Percentiles rank a stretch among this genome's conserved stretches.
Conservation (phyloP, 108 stramenopile species). For the Cyclotella atomus region DNA sequence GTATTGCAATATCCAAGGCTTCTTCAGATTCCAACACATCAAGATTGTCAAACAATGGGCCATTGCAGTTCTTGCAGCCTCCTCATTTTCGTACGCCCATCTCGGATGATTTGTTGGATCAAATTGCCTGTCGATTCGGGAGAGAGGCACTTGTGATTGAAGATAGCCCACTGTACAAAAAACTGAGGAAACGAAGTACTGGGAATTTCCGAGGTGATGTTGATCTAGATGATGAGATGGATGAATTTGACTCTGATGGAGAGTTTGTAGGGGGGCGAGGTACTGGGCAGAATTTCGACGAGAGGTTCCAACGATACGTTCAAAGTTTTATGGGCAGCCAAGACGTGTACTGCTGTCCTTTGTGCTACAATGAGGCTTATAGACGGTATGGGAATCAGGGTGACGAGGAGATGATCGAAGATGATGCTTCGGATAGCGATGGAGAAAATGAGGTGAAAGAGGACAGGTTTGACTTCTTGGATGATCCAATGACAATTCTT, state of each 20-base stretch:
- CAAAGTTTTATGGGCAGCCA: slow-evolving; percentile 63
- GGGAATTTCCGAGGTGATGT: neutral
- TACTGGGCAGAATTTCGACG: slow-evolving; percentile 44
- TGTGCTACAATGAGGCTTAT: slow-evolving; percentile 76
- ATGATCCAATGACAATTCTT: slow-evolving; percentile 82
- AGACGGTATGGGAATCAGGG: slow-evolving; percentile 27
- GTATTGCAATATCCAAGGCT: slow-evolving; percentile 60
- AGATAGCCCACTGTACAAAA: slow-evolving; percentile 63
- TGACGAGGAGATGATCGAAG: slow-evolving; percentile 40
- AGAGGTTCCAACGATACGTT: slow-evolving; percentile 62
- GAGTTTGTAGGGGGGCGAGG: slow-evolving; percentile 27
- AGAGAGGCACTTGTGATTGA: slow-evolving; percentile 64
- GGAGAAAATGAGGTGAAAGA: slow-evolving; percentile 30
- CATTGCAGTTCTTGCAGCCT: slow-evolving; percentile 73
- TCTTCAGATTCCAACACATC: slow-evolving; percentile 20
- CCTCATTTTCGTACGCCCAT: slow-evolving; percentile 82
- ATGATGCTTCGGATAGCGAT: slow-evolving; percentile 45
- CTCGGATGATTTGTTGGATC: slow-evolving; percentile 81
- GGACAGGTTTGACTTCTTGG: slow-evolving; percentile 40
- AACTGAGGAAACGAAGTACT: slow-evolving; percentile 19
- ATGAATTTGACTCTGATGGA: slow-evolving; percentile 43
- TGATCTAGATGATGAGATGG: slow-evolving; percentile 50
- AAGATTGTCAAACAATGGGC: neutral
- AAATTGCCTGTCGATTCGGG: slow-evolving; percentile 82
- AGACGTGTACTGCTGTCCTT: slow-evolving; percentile 79